phyloP scores from a whole-genome alignment of 2,329 filamentous ascomycete species.

The Xenosphaeropsis pyriputrescens region DNA sequence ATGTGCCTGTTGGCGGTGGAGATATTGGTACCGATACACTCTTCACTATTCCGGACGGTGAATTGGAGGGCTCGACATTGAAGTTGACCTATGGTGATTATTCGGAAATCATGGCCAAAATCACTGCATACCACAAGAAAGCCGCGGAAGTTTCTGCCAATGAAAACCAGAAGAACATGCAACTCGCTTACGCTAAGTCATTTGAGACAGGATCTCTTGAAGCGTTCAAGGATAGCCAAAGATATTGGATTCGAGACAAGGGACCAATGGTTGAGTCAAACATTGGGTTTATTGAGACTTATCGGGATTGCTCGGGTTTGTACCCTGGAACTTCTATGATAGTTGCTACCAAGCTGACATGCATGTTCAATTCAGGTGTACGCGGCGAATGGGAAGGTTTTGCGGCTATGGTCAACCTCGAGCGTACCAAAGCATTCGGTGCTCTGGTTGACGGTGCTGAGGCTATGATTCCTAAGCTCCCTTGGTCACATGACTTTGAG shows the following conservation, averaged over 20 bases:
- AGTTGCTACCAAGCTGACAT: no score
- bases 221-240: conserved; percentile 67
- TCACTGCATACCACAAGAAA: conserved; percentile 50
- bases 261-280: conserved; percentile 69
- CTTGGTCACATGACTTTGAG: conserved; percentile 81
- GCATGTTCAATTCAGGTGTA: conserved; percentile 38
- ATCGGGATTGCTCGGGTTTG: conserved; percentile 61
- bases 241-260: conserved; percentile 72
- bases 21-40: conserved; percentile 51
- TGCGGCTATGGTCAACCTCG: conserved; percentile 74
- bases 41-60: conserved; percentile 27
- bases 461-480: conserved; percentile 72
- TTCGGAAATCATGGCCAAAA: conserved; percentile 52
- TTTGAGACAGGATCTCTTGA: conserved; percentile 62
- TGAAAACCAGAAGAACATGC: conserved; percentile 60
- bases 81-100: conserved; percentile 65
- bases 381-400: conserved; percentile 80
- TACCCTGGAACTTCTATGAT: no score
- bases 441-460: conserved; percentile 73
- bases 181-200: conserved; percentile 58
- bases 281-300: conserved; percentile 76
- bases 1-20: conserved; percentile 44
- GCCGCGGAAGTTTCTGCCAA: conserved; percentile 59
- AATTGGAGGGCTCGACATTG: conserved; percentile 51
- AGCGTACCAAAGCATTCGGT: conserved; percentile 77